Base-by-base conservation (phyloP, 768 basidiomycete species). In the Tylopilus balloui region DNA sequence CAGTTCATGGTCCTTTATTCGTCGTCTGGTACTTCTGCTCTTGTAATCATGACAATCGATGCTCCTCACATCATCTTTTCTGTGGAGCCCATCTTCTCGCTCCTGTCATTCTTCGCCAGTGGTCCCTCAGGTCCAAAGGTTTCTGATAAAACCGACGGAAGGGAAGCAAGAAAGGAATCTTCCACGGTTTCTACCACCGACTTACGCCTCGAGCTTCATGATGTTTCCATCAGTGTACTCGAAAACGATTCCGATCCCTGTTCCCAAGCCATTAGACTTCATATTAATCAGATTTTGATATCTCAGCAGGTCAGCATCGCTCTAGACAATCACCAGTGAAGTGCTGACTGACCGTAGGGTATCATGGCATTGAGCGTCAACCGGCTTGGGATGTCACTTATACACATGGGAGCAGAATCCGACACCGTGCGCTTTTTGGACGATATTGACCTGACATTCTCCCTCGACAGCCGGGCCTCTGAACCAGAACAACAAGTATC, bases 1-100 rank as follows among this genome's bases (percentile, higher is more conserved):
- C 92, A 96, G 60, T 86, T 98, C 63, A 96, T 95, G 90, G 63
- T 96, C 15, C 78, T 96, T 27, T 97, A 89, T 66, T 89, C 89
- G 2, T 78, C 78, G 55, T 77, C 91, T 11, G 84, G 86, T 14
- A 63, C 70, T 19, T 73, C 82, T 31, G 74, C 88, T 4, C 73
- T 92, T n/a, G 85, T 83, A 6, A 78, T 98, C 48, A 71, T 95
- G 28, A 92, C 90, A 1, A 75, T 99, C 24, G 96, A 99, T 61
- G 92, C 91, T 19, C 96, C 96, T 6, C 81, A 86, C 62, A 75
- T 98, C 58, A 88, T 98, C 50, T 89, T 99, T 60, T 86, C 95
- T 2, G 75, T 95, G 17, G 92, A 97, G 52, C 95, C 92, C 2
- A 76, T 98, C 43, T 86, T 94, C 57, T 85, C 89, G 0, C 71